phyloP scores from a whole-genome alignment of 2,329 filamentous ascomycete genomes.

The Periconia sp. region DNA sequence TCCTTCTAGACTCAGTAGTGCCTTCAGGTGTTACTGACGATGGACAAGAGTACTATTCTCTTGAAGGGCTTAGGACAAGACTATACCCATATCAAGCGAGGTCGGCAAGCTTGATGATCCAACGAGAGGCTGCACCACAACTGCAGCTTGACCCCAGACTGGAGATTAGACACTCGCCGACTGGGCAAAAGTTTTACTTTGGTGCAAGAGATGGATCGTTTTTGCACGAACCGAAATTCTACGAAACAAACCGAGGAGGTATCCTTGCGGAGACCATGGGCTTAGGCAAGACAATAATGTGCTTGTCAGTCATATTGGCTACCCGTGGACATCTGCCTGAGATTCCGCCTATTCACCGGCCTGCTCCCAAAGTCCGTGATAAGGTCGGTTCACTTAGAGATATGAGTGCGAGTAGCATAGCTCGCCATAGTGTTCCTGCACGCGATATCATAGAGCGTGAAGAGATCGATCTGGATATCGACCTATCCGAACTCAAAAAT shows the following conservation, averaged over 20 bases:
- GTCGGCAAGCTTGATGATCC: conserved; percentile 81
- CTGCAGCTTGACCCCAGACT: conserved; percentile 74
- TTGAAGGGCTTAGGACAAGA: conserved; percentile 63
- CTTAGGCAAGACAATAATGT: conserved; percentile 84
- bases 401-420: conserved; percentile 73
- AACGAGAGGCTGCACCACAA: conserved; percentile 70
- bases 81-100: conserved; percentile 79
- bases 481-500: conserved; percentile 24
- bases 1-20: conserved; percentile 51
- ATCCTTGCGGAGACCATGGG: conserved; percentile 80
- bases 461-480: conserved; percentile 53
- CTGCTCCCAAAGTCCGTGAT: conserved; percentile 45
- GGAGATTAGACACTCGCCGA: conserved; percentile 60
- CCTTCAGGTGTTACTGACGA: conserved; percentile 33
- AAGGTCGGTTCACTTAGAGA: conserved; percentile 66
- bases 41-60: conserved; percentile 14
- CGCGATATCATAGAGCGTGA: conserved; percentile 62
- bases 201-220: conserved; percentile 66
- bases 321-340: conserved; percentile 69
- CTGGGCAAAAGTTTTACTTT: conserved; percentile 67
- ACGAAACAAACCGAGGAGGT: conserved; percentile 74
- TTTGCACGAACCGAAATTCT: conserved; percentile 67
- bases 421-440: conserved; percentile 71
- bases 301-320: conserved; percentile 69
- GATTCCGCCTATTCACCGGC: conserved; percentile 64